Base-by-base conservation (phyloP, 2,329 filamentous ascomycete genomes). In the Colletotrichum sp. region DNA sequence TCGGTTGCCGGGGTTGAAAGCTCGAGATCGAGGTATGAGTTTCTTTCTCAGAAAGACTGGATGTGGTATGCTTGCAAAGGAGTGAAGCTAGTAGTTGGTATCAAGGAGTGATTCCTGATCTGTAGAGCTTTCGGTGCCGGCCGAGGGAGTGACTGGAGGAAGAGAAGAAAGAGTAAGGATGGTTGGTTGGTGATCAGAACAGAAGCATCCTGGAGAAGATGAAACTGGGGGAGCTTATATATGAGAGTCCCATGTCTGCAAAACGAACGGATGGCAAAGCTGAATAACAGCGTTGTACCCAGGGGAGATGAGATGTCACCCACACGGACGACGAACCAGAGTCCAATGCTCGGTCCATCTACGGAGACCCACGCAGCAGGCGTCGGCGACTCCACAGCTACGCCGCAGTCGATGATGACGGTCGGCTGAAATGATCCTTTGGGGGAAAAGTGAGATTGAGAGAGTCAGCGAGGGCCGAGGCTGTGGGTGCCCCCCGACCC, bases 91-190 rank as follows among this genome's bases (percentile, higher is more conserved):
- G 34, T 69, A 21, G 32, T 32, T 64, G 70, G 28, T 28, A 57
- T 73, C 70, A 69, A 76, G 65, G 74, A 76, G 36, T 26, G 74
- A 26, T 74, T 59, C 64, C 70, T 69, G 74, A 76, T 73, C 64
- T 74, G 70, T 43, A 52, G 65, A 74, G 74, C 74, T 73, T 73
- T 76, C 74, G 71, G 71, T 28, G 64, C 74, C 72, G 66, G 71
- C 74, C 74, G 74, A 76, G 74, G 52, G 65, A 77, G 43, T 72
- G 72, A 65, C 26, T 60, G 68, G 24, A 65, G 28, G 26, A 59
- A 55, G 60, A 60, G 36, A 61, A 66, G 48, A 26, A 43, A 28
- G 24, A 73, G 55, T 52, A 52, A 52, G 43, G n/a, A 52, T 52
- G 16, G 55, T 21, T 70, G 65, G 12, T 80, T 82, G 72, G 55